Percentiles rank a stretch among this genome's conserved stretches.
Evolutionary conservation across 768 basidiomycete genomes (phyloP).

Genomic region (Tylopilus cervinicoccineus): DNA sequence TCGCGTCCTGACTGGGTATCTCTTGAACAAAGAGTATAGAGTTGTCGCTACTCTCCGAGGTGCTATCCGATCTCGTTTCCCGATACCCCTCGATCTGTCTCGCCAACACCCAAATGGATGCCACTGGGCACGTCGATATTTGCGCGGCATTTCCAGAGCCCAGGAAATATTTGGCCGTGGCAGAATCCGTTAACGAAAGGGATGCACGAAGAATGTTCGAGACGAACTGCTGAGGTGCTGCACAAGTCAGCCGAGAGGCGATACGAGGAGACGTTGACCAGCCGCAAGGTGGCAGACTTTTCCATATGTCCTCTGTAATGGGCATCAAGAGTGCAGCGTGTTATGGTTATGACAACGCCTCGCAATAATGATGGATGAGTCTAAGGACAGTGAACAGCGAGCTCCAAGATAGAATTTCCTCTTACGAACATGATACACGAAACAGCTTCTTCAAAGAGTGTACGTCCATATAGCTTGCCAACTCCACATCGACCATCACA

Average conservation of each 20-base stretch:
- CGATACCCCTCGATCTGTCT: conserved; percentile 23
- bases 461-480: no score
- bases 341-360: conserved; percentile 20
- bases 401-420: no score
- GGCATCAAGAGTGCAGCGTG: conserved; percentile 14
- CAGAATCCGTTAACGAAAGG: conserved; percentile 32
- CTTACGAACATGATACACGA: no score
- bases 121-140: conserved; percentile 26
- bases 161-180: conserved; percentile 29
- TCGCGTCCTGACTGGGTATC: conserved; percentile 30
- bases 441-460: no score
- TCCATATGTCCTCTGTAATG: conserved; percentile 31
- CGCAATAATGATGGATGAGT: no score
- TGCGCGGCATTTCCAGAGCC: conserved; percentile 26
- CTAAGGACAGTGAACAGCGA: no score
- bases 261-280: conserved; percentile 35
- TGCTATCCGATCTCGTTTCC: conserved; percentile 25
- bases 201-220: conserved; percentile 36
- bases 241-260: conserved; percentile 29
- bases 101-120: conserved; percentile 31
- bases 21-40: conserved; percentile 32
- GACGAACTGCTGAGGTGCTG: conserved; percentile 34
- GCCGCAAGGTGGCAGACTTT: conserved; percentile 31
- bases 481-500: no score
- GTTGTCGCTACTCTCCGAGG: conserved; percentile 39